Evolutionary conservation across 345 rosid genomes (phyloP).

Genomic region (Brassica nigra): DNA sequence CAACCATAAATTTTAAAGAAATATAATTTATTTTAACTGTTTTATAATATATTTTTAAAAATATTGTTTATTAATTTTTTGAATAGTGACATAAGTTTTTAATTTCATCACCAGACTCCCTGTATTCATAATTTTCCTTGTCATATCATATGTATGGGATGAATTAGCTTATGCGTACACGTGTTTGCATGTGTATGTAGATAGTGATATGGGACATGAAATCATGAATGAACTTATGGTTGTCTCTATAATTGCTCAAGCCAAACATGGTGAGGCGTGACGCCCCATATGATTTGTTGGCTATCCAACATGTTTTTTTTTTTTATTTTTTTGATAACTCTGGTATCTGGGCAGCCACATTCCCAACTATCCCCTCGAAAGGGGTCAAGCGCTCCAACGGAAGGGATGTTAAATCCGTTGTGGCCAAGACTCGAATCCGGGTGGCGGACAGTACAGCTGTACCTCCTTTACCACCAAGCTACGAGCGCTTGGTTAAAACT

Average conservation of each 20-base stretch:
- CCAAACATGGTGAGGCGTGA: slow-evolving; percentile 37
- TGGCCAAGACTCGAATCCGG: too few species aligned
- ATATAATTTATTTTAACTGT: background rate
- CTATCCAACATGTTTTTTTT: background rate
- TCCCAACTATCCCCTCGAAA: too few species aligned
- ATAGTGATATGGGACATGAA: slow-evolving; percentile 30
- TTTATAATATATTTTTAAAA: too few species aligned
- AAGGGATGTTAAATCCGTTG: too few species aligned
- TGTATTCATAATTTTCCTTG: background rate
- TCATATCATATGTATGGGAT: background rate
- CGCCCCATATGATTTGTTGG: slow-evolving; percentile 34
- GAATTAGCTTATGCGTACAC: slow-evolving; percentile 7
- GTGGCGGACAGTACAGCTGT: too few species aligned
- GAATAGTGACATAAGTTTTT: background rate
- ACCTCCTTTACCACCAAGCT: too few species aligned
- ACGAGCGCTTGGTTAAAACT: too few species aligned
- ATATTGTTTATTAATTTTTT: background rate
- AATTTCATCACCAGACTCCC: background rate
- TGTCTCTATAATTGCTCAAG: slow-evolving; percentile 36
- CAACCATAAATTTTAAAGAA: background rate
- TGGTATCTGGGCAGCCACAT: too few species aligned
- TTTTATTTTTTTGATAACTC: too few species aligned
- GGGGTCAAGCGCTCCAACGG: too few species aligned
- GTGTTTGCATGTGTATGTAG: slow-evolving; percentile 30
- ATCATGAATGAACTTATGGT: slow-evolving; percentile 26